A percentile compares a stretch with the other conserved stretches of the same genome.
Evolutionary conservation across 768 basidiomycete genomes (phyloP).

Genomic region (Russula compacta): DNA sequence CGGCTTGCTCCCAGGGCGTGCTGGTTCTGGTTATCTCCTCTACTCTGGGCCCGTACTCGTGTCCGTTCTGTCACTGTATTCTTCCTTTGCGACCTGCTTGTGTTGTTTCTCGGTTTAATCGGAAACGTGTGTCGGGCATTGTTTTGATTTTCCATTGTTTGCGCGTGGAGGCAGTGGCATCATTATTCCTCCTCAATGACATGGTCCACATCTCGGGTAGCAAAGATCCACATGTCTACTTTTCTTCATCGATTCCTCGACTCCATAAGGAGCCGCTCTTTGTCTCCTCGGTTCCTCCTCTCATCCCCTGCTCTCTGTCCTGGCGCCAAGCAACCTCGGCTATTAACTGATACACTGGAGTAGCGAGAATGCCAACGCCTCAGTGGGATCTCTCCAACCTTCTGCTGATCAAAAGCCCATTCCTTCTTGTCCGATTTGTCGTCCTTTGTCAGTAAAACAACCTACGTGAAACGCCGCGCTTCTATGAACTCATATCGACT

Average conservation of each 20-base stretch:
- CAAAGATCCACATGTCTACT: not conserved
- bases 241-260: not conserved
- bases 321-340: not conserved
- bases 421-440: constrained; percentile 48
- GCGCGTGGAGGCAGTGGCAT: not conserved
- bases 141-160: constrained; percentile 1
- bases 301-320: not conserved
- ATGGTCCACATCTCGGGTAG: not conserved
- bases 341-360: not conserved
- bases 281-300: not conserved
- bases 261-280: constrained; percentile 1
- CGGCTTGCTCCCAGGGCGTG: too few relatives aligned
- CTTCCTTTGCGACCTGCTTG: not conserved
- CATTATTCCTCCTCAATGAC: not conserved
- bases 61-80: not conserved
- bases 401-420: constrained; percentile 37
- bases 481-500: constrained; percentile 21
- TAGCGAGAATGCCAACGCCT: not conserved
- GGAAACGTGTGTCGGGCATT: not conserved
- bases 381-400: not conserved
- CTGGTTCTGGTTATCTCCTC: not conserved
- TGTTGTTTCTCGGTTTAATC: not conserved
- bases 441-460: constrained; percentile 40
- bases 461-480: not conserved
- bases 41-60: not conserved